These are phyloP conservation scores for Coccomyxa subellipsoidea DNA, from an alignment of 163 green algal genomes.

Conservation along the genomic window DNA sequence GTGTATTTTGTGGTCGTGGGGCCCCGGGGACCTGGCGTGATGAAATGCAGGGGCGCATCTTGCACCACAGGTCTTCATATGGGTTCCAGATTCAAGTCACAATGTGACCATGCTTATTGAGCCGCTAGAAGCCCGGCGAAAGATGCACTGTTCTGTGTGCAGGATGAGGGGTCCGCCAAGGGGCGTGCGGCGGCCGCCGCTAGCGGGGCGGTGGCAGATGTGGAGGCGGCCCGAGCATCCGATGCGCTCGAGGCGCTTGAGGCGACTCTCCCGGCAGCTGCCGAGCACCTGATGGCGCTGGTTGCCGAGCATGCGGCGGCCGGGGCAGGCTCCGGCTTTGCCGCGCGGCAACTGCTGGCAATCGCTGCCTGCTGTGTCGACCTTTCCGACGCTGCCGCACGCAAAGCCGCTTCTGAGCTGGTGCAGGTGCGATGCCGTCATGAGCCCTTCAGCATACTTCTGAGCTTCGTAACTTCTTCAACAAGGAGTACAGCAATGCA, in stretches of 20 bases:
- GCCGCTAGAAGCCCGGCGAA: too few relatives aligned
- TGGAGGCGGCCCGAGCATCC: constrained; percentile 35
- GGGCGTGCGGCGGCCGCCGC: constrained; percentile 32
- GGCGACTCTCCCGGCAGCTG: constrained; percentile 34
- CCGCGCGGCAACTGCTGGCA: constrained; percentile 41
- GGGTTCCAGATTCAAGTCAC: too few relatives aligned
- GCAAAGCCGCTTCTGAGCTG: neutral
- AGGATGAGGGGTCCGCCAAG: constrained; percentile 16
- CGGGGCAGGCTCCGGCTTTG: constrained; percentile 28
- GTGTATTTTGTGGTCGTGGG: too few relatives aligned
- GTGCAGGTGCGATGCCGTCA: neutral
- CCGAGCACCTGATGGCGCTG: constrained; percentile 31
- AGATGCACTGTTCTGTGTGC: too few relatives aligned
- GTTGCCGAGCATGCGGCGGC: constrained; percentile 27
- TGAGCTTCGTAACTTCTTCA: too few relatives aligned
- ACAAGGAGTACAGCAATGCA: too few relatives aligned
- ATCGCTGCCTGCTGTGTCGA: constrained; percentile 38
- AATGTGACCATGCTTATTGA: too few relatives aligned
- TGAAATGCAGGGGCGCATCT: too few relatives aligned
- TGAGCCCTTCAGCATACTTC: too few relatives aligned
- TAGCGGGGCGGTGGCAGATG: constrained; percentile 29
- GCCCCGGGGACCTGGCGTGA: too few relatives aligned
- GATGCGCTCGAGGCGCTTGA: constrained; percentile 46
- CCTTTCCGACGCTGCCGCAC: constrained; percentile 37
- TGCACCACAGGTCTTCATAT: too few relatives aligned